These are phyloP conservation scores for Trichosporon sp. DNA, from an alignment of 1,284 basidiomycete species.

Conservation along the genomic window DNA sequence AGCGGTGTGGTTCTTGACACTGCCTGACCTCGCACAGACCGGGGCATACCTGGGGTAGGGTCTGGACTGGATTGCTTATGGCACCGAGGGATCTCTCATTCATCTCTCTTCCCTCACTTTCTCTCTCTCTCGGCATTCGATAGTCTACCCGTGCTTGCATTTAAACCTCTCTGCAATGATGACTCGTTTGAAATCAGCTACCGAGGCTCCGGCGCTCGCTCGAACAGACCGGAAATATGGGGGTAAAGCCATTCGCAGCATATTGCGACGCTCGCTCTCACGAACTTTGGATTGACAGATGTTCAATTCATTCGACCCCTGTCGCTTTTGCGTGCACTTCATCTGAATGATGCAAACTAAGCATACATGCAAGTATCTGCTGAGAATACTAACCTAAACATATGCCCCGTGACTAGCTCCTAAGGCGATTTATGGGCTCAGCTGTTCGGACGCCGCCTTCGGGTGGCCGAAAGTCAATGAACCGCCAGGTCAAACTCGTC, in stretches of 20 bases:
- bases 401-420: background rate
- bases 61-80: background rate
- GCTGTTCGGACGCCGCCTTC: too few relatives aligned
- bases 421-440: too few relatives aligned
- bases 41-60: background rate
- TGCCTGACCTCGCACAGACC: background rate
- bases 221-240: too few relatives aligned
- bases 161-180: background rate
- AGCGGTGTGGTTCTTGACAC: background rate
- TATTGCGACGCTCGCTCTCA: background rate
- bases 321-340: background rate
- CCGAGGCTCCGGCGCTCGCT: background rate
- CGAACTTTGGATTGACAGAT: background rate
- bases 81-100: background rate
- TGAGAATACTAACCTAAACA: background rate
- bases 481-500: too few relatives aligned
- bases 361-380: slow-evolving; percentile 1
- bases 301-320: background rate
- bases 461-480: too few relatives aligned
- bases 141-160: background rate
- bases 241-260: background rate
- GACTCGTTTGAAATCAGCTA: background rate
- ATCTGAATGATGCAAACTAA: background rate
- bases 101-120: too few relatives aligned
- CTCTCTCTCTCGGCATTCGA: background rate